These are phyloP conservation scores for Elongisporangium prolatum DNA, from an alignment of 352 stramenopile species.

Conservation along the genomic window DNA sequence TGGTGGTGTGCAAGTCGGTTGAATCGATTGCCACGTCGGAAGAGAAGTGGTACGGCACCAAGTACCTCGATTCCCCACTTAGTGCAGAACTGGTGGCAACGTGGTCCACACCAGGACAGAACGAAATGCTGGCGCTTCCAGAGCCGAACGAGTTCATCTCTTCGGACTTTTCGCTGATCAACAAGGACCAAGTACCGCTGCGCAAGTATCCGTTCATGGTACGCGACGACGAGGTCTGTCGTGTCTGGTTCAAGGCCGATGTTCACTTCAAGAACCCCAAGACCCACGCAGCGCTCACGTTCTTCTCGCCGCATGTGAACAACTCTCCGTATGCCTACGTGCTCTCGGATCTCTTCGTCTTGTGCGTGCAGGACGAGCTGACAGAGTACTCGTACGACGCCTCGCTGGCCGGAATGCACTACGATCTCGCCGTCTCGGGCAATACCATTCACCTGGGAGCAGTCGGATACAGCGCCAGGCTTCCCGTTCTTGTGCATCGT, in stretches of 20 bases:
- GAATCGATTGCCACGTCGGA: conserved; percentile 19
- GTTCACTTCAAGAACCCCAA: conserved; percentile 86
- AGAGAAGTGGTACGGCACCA: conserved; percentile 45
- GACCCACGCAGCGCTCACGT: conserved; percentile 60
- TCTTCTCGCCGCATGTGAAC: conserved; percentile 54
- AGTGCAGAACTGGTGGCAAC: conserved; percentile 15
- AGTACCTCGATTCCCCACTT: conserved; percentile 28
- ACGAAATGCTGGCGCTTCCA: conserved; percentile 35
- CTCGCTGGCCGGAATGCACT: conserved; percentile 55
- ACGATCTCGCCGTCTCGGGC: conserved; percentile 34
- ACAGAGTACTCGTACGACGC: conserved; percentile 75
- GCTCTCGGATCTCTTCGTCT: conserved; percentile 58
- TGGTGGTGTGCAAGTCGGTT: conserved; percentile 27
- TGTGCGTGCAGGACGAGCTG: conserved; percentile 67
- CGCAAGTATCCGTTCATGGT: conserved; percentile 25
- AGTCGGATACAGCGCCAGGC: conserved; percentile 42
- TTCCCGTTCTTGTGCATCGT: conserved; percentile 29
- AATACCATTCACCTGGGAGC: conserved; percentile 36
- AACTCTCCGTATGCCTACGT: conserved; percentile 49
- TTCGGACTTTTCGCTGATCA: conserved; percentile 15
- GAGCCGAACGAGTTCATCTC: conserved; percentile 26
- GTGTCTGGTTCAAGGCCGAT: conserved; percentile 80
- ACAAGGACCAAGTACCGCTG: conserved; percentile 7
- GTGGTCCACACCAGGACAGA: conserved; percentile 14
- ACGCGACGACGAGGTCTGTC: conserved; percentile 27